Evolutionary conservation across 2,329 filamentous ascomycete species (phyloP).

Genomic region (Pseudogymnoascus sp.): DNA sequence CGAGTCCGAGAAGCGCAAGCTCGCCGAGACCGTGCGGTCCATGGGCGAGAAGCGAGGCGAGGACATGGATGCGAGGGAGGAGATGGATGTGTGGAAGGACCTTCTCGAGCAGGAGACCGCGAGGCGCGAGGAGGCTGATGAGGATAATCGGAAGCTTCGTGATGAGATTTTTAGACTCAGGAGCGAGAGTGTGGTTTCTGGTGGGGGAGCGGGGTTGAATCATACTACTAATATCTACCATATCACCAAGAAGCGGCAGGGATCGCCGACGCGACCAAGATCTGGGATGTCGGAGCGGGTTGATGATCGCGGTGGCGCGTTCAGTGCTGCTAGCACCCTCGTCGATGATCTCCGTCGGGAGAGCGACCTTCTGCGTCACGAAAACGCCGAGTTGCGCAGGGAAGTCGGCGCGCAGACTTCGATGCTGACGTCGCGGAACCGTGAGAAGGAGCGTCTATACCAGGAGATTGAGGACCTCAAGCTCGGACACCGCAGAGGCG

Average conservation of each 20-base stretch:
- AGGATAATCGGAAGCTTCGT: conserved; percentile 75
- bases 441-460: conserved; percentile 89
- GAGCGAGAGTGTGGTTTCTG: conserved; percentile 42
- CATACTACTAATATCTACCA: conserved; percentile 63
- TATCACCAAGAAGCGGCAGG: conserved; percentile 48
- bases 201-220: conserved; percentile 35
- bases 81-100: conserved; percentile 88
- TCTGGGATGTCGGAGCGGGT: conserved; percentile 38
- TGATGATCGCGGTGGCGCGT: conserved; percentile 39
- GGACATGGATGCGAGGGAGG: conserved; percentile 46
- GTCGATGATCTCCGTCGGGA: conserved; percentile 68
- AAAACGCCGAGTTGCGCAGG: conserved; percentile 84
- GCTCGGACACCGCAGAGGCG: conserved; percentile 68
- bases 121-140: conserved; percentile 80
- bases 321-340: conserved; percentile 57
- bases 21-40: conserved; percentile 72
- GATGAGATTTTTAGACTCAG: conserved; percentile 75
- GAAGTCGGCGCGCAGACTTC: conserved; percentile 94
- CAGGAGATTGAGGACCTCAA: conserved; percentile 97
- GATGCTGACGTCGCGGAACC: conserved; percentile 92
- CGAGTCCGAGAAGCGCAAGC: conserved; percentile 77
- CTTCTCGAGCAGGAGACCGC: conserved; percentile 87
- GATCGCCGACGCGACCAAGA: conserved; percentile 40
- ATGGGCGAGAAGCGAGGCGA: conserved; percentile 47
- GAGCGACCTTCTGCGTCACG: conserved; percentile 72